Conservation (phyloP, 345 rosid species). For the Eucalyptus globulus region DNA sequence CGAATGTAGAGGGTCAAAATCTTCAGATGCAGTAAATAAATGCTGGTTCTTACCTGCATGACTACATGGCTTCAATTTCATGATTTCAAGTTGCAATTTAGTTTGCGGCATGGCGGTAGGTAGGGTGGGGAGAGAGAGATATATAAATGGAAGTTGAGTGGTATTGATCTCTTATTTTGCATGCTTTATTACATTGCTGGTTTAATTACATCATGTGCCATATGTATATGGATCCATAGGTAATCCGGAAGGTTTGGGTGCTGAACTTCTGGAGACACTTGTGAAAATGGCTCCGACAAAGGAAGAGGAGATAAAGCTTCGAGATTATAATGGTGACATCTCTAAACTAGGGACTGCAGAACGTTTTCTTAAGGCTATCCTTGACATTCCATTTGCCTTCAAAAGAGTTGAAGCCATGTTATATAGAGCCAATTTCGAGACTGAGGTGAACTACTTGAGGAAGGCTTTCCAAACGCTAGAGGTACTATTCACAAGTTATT, state of each 20-base stretch:
- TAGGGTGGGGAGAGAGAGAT: not conserved
- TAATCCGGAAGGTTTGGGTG: slow-evolving; percentile 76
- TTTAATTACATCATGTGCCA: not conserved
- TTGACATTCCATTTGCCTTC: slow-evolving; percentile 87
- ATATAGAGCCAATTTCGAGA: slow-evolving; percentile 87
- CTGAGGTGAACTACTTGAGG: slow-evolving; percentile 79
- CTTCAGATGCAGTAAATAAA: not conserved
- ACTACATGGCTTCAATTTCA: not conserved
- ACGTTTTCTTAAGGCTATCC: slow-evolving; percentile 78
- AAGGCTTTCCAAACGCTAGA: slow-evolving; percentile 85
- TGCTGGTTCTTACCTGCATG: not conserved
- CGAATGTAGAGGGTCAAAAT: not conserved
- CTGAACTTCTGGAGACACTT: slow-evolving; percentile 88
- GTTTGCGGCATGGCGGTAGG: not conserved
- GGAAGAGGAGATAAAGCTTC: slow-evolving; percentile 93
- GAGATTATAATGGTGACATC: slow-evolving; percentile 62
- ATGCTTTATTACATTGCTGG: not conserved
- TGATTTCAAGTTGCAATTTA: not conserved
- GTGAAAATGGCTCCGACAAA: slow-evolving; percentile 99
- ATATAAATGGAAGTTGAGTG: not conserved
- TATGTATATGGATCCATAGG: slow-evolving; percentile 33
- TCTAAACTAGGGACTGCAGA: slow-evolving; percentile 89
- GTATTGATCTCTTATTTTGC: not conserved
- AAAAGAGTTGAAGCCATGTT: slow-evolving; percentile 96
- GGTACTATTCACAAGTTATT: slow-evolving; percentile 23